Evolutionary conservation across 192 early-diverging fungal genomes (phyloP), one percentile per base, ranked within the genome.

Genomic region (Coemansia sp.): DNA sequence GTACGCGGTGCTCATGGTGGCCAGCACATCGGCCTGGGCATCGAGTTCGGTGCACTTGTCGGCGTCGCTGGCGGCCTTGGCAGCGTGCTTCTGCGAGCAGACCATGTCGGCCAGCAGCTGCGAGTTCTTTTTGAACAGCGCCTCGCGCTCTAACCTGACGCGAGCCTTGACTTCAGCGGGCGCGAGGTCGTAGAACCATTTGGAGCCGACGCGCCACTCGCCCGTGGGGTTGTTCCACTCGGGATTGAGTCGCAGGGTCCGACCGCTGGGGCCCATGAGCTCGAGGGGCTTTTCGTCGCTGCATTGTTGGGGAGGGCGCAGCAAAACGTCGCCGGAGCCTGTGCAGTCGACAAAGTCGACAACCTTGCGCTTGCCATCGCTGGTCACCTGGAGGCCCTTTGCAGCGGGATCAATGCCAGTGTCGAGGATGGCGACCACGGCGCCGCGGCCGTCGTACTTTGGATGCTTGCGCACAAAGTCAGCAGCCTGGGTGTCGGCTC

Each of bases 271-370:
- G 11, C 90, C 93, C 16, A 69, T 64, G 42, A 96, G 74, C 25
- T 83, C 84, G 7, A 74, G 49, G 5, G 63, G 59, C 13, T 78
- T 73, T 48, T 73, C 71, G 27, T 75, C 67, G 1, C 81, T 80
- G 52, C 75, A 69, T 49, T 81, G 79, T 24, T 76, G 48, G 24
- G 71, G 72, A 19, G 67, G 71, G 22, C 86, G 58, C 56, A 92
- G 84, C 55, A 67, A 62, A 3, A 93, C 86, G 53, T 91, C 90
- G 56, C 89, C 89, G 32, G 85, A 84, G 30, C 95, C 94, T 2
- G 94, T 92, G 84, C 97, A 98, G 83, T 98, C 97, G 45, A 98
- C 84, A 58, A 91, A 86, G 70, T 96, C 92, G 25, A 95, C 81
- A 22, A 98, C 79, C 78, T 98, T 98, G 57, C 88, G 90, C 71